Base-by-base conservation (phyloP, 2,329 filamentous ascomycete species). In the Penicillium sp. region DNA sequence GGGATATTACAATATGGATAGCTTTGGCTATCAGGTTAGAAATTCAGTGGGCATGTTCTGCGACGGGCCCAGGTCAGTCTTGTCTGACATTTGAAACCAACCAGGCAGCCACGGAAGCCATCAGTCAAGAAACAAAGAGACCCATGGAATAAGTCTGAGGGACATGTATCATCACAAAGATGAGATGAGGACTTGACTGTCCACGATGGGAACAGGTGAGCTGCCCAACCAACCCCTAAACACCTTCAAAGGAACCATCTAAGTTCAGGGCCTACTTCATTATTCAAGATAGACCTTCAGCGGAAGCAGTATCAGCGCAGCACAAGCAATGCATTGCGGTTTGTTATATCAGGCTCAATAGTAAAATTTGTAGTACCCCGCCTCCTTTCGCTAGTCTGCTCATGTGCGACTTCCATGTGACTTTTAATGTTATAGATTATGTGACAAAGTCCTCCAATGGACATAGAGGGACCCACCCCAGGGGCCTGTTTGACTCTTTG, bases 361-460 rank as follows among this genome's bases (percentile, higher is more conserved):
- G 46, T 29, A 46, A 52, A 38, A 46, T 17, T 38, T 26, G 44
- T 50, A 31, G 29, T 61, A 60, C 31, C 50, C 41, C 52, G 30
- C 41, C 50, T 30, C 52, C 49, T 41, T 54, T 54, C 44, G 60
- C 44, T 61, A 66, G 56, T 63, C 55, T 54, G 59, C 50, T 61
- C 50, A 59, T 63, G 56, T 65, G 56, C 26, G 51, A 59, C 53
- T 60, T 54, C 51, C 55, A 60, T 57, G 57, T 64, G 57, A 60
- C 52, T 58, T 64, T 66, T 62, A 17, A 59, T 63, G 62, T 65
- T 65, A 59, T 62, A 64, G 62, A 55, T 60, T 67, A 69, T 60
- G 62, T 61, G 61, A 66, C 60, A 67, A 62, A 50, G 48, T 56
- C 41, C 63, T 53, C 47, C 47, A 54, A 61, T 44, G 15, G 38